Evolutionary conservation across 495 filamentous ascomycete species (phyloP).

Genomic region (Penicillium soppii): DNA sequence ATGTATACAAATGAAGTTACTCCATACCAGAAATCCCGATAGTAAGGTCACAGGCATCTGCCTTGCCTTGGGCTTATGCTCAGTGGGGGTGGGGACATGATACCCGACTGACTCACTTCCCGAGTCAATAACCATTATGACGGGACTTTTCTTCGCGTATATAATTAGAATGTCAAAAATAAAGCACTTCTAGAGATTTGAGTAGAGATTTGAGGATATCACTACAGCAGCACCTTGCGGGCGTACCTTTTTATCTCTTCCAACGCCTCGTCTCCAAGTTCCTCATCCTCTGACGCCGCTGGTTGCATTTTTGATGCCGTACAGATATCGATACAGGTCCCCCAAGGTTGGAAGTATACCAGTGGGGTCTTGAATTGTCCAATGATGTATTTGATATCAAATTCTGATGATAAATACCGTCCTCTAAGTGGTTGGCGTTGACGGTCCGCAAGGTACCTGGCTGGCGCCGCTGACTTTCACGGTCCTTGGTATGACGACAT

Average conservation of each 20-base stretch:
- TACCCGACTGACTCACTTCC: conserved; percentile 24
- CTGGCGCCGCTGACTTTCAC: conserved; percentile 19
- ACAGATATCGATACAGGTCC: conserved; percentile 8
- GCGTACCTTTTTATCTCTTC: conserved; percentile 16
- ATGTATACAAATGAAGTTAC: neutral
- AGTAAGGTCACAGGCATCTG: conserved; percentile 47
- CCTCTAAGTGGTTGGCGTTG: conserved; percentile 14
- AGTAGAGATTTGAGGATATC: neutral
- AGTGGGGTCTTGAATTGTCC: conserved; percentile 3
- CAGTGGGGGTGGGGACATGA: conserved; percentile 9
- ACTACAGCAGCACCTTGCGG: conserved; percentile 16
- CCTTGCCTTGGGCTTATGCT: conserved; percentile 9
- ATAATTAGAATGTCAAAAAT: neutral
- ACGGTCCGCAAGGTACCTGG: conserved; percentile 28
- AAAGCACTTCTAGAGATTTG: neutral
- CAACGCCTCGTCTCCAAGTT: conserved; percentile 24
- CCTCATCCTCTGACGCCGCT: conserved; percentile 12
- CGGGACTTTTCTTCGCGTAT: neutral
- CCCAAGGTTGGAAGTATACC: conserved; percentile 10
- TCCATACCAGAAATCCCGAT: conserved; percentile 45
- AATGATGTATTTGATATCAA: conserved; percentile 7
- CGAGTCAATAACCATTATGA: conserved; percentile 34
- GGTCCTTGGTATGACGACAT: conserved; percentile 22
- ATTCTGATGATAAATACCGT: conserved; percentile 21
- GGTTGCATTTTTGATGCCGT: conserved; percentile 4